These are phyloP conservation scores for Linnemannia hyalina DNA, from an alignment of 192 early-diverging fungal species.

Conservation along the genomic window DNA sequence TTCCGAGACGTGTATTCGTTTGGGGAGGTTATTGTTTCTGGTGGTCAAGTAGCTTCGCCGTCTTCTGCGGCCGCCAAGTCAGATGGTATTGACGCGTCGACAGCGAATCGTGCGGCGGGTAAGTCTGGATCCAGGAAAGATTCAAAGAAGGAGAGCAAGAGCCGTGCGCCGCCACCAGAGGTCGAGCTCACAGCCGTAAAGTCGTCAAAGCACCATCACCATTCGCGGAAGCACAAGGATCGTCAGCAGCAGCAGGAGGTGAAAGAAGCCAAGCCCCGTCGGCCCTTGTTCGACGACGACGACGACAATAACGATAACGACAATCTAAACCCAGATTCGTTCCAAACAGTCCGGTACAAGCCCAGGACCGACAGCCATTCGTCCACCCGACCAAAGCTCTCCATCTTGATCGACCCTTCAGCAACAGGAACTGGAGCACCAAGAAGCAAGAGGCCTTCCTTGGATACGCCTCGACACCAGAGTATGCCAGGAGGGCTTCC, in stretches of 20 bases:
- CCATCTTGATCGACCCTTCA: neutral
- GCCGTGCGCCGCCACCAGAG: neutral
- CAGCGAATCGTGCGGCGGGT: too few relatives aligned
- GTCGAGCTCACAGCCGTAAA: constrained; percentile 28
- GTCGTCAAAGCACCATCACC: neutral
- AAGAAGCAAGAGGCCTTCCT: neutral
- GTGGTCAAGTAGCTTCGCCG: neutral
- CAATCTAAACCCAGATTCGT: constrained; percentile 9
- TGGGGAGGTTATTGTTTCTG: constrained; percentile 10
- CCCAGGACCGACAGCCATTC: neutral
- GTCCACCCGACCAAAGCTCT: neutral
- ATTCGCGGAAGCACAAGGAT: neutral
- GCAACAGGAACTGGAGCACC: neutral
- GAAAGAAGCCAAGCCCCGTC: neutral
- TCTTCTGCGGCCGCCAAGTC: neutral
- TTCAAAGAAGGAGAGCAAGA: neutral
- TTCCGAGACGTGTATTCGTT: constrained; percentile 15
- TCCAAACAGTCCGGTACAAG: constrained; percentile 41
- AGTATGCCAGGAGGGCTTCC: neutral
- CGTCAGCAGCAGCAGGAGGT: neutral
- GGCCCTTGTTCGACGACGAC: neutral
- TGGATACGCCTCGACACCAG: neutral
- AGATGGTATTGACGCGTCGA: neutral
- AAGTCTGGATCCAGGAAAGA: neutral
- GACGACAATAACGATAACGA: neutral